Percentiles rank a stretch among this genome's conserved stretches.
Evolutionary conservation across 2,329 filamentous ascomycete genomes (phyloP).

Genomic region (Malbranchea cinnamomea): DNA sequence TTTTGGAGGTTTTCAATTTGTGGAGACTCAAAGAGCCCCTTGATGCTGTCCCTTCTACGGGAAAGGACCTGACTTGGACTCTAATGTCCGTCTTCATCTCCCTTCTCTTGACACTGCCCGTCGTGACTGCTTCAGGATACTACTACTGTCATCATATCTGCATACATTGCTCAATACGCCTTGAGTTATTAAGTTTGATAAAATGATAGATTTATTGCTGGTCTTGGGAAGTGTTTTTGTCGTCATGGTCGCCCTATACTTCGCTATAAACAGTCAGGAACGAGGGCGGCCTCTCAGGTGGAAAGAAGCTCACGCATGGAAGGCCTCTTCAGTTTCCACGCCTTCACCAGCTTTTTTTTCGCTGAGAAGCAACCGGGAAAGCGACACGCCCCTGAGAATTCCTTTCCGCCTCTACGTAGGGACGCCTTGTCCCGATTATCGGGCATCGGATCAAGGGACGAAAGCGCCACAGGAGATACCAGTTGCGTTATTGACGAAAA

Average conservation of each 20-base stretch:
- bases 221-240: slow-evolving; percentile 13
- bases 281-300: slow-evolving; percentile 26
- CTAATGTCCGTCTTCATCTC: too few species aligned
- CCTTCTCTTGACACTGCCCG: too few species aligned
- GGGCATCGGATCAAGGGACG: slow-evolving; percentile 12
- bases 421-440: slow-evolving; percentile 26
- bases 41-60: too few species aligned
- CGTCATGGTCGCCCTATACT: slow-evolving; percentile 14
- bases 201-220: too few species aligned
- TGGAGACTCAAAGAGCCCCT: too few species aligned
- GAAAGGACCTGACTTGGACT: too few species aligned
- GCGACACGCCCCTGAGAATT: slow-evolving; percentile 30
- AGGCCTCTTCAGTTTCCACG: slow-evolving; percentile 35
- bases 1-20: too few species aligned
- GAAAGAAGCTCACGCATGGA: slow-evolving; percentile 25
- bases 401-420: slow-evolving; percentile 39
- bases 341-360: slow-evolving; percentile 39
- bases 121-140: too few species aligned
- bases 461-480: slow-evolving; percentile 7
- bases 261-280: slow-evolving; percentile 17
- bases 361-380: slow-evolving; percentile 24
- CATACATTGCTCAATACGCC: too few species aligned
- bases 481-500: slow-evolving; percentile 18
- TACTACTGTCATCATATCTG: too few species aligned
- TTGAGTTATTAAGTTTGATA: too few species aligned